Evolutionary conservation across 352 stramenopile species (phyloP).

Genomic region (Globisporangium megalacanthum): DNA sequence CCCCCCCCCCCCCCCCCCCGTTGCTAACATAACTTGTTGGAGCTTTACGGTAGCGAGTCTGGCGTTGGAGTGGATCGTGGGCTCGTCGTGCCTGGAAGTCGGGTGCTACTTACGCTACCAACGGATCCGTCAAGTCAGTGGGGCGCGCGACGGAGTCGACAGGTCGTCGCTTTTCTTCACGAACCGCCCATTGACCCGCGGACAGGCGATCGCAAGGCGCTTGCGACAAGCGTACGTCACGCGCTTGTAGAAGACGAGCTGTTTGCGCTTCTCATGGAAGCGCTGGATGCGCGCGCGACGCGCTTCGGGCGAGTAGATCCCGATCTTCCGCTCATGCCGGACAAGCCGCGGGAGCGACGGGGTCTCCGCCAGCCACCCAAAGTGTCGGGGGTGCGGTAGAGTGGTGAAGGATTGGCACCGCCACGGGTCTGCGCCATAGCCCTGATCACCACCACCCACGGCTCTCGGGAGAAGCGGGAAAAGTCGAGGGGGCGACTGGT

Average conservation of each 20-base stretch:
- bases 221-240: conserved; percentile 76
- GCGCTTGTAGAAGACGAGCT: conserved; percentile 62
- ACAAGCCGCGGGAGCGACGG: not conserved
- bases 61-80: too few relatives aligned
- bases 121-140: too few relatives aligned
- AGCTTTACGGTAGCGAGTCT: too few relatives aligned
- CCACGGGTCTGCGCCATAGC: not conserved
- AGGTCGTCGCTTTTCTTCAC: conserved; percentile 13
- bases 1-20: too few relatives aligned
- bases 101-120: too few relatives aligned
- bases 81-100: too few relatives aligned
- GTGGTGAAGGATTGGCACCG: not conserved
- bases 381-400: not conserved
- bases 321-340: conserved; percentile 38
- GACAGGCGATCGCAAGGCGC: conserved; percentile 58
- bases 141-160: too few relatives aligned
- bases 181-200: conserved; percentile 68
- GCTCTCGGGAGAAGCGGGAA: not conserved
- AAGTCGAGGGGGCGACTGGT: not conserved
- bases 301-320: conserved; percentile 49
- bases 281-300: conserved; percentile 48
- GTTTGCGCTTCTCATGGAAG: conserved; percentile 72
- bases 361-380: not conserved
- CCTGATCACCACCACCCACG: too few relatives aligned
- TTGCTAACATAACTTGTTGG: too few relatives aligned